Base-by-base conservation (phyloP, 805 yeast genomes). In the Candida bentonensis region DNA sequence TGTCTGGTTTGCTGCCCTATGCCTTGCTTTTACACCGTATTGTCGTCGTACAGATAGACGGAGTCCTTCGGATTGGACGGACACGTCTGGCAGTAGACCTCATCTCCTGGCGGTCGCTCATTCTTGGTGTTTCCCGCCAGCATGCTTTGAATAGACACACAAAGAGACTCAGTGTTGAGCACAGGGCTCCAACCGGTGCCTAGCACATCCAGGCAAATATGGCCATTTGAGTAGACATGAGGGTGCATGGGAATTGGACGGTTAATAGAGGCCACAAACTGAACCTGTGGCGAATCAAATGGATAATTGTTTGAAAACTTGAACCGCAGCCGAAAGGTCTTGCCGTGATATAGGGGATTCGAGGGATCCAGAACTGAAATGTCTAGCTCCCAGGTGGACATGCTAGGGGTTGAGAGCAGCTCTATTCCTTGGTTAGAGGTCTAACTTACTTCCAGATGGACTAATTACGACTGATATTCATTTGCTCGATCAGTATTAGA, bases 151-250 rank as follows among this genome's bases (percentile, higher is more conserved):
- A 81, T 58, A 13, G 86, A 78, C 21, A 82, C 55, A 34, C 59
- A 49, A 1, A 61, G 51, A 2, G 61, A 50, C 5, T 50, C 41
- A 22, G 55, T 60, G 3, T 73, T 65, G 48, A 76, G 75, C 0
- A 77, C 78, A 0, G 85, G 83, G 0, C 82, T 67, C 85, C 85
- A 79, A 36, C 72, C 80, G 17, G 68, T 69, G 2, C 82, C 85
- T 28, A 81, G 60, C 1, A 82, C 60, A 53, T 81, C 63, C 20
- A 81, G 62, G 55, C 89, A 81, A n/a, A 81, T 81, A 53, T 82
- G 88, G 1, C 88, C 89, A 53, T 82, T 82, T 25, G 80, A 70
- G 54, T 81, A 81, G 2, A 81, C 67, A 54, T 81, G 89, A 0
- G 89, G 89, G 54, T 81, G 87, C 2, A 79, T 52, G 1, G 89